These are phyloP conservation scores for Chaetomium globosum DNA, from an alignment of 2,329 filamentous ascomycete species.

Conservation along the genomic window DNA sequence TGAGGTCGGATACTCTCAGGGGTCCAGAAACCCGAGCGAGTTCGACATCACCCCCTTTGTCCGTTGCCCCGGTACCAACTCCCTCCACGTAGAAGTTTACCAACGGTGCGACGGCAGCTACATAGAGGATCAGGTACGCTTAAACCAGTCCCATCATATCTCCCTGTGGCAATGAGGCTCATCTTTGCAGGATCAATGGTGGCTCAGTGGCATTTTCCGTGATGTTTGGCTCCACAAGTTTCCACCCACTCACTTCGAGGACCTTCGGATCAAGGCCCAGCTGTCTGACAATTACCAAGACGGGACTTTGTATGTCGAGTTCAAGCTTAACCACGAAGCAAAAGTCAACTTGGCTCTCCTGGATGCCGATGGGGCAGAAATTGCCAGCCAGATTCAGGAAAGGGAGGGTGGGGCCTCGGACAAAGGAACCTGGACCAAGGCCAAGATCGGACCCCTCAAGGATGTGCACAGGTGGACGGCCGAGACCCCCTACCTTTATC, in stretches of 20 bases:
- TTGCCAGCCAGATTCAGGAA: slow-evolving; percentile 34
- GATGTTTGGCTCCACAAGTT: slow-evolving; percentile 64
- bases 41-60: slow-evolving; percentile 67
- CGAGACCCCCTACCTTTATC: slow-evolving; percentile 59
- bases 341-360: slow-evolving; percentile 27
- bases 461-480: slow-evolving; percentile 61
- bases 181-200: slow-evolving; percentile 56
- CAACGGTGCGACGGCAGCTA: slow-evolving; percentile 73
- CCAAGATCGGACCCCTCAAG: slow-evolving; percentile 46
- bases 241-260: slow-evolving; percentile 57
- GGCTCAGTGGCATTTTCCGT: slow-evolving; percentile 61
- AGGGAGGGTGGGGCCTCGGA: slow-evolving; percentile 21
- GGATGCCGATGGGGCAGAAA: slow-evolving; percentile 36
- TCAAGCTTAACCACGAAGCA: slow-evolving; percentile 43
- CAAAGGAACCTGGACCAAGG: slow-evolving; percentile 27
- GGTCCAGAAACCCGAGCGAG: slow-evolving; percentile 70
- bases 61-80: slow-evolving; percentile 51
- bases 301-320: slow-evolving; percentile 49
- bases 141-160: too few species aligned
- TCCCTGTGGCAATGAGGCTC: neutral
- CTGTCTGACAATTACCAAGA: slow-evolving; percentile 57
- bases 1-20: slow-evolving; percentile 71
- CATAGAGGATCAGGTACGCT: slow-evolving; percentile 63
- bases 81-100: slow-evolving; percentile 68
- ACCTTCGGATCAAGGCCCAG: slow-evolving; percentile 57